These are phyloP conservation scores for Aspergillus niger DNA, from an alignment of 2,329 filamentous ascomycete genomes.

Conservation along the genomic window DNA sequence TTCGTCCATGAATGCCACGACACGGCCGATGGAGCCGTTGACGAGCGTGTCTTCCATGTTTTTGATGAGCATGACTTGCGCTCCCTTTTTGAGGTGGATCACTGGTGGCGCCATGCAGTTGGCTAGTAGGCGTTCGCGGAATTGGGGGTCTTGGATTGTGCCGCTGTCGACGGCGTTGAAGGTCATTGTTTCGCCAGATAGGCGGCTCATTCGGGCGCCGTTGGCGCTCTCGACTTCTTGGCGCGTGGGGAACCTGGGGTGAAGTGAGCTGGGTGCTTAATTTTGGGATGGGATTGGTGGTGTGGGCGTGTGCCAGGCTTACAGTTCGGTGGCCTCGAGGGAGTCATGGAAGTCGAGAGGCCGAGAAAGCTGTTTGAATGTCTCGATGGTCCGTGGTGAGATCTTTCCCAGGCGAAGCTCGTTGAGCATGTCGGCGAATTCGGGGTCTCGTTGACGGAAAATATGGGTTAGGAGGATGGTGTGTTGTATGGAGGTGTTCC, in stretches of 20 bases:
- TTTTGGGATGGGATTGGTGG: background rate
- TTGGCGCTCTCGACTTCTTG: constrained; percentile 89
- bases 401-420: constrained; percentile 92
- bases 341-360: constrained; percentile 72
- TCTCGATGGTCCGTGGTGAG: constrained; percentile 70
- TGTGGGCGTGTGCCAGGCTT: constrained; percentile 27
- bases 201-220: constrained; percentile 66
- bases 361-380: constrained; percentile 73
- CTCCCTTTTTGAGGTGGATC: constrained; percentile 82
- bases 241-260: constrained; percentile 75
- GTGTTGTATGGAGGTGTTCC: constrained; percentile 90
- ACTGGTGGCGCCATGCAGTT: constrained; percentile 91
- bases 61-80: constrained; percentile 99
- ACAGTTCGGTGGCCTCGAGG: constrained; percentile 82
- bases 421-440: constrained; percentile 93
- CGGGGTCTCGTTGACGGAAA: constrained; percentile 88
- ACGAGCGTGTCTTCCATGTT: constrained; percentile 93
- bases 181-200: constrained; percentile 67
- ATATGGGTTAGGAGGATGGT: constrained; percentile 95
- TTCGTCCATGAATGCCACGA: constrained; percentile 77
- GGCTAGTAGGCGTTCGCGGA: constrained; percentile 74
- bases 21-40: constrained; percentile 88
- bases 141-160: constrained; percentile 61
- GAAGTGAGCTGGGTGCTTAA: background rate
- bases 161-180: constrained; percentile 79